These are phyloP conservation scores for Enteropsectra breve DNA, from an alignment of 371 early-diverging fungal genomes.

Conservation along the genomic window DNA sequence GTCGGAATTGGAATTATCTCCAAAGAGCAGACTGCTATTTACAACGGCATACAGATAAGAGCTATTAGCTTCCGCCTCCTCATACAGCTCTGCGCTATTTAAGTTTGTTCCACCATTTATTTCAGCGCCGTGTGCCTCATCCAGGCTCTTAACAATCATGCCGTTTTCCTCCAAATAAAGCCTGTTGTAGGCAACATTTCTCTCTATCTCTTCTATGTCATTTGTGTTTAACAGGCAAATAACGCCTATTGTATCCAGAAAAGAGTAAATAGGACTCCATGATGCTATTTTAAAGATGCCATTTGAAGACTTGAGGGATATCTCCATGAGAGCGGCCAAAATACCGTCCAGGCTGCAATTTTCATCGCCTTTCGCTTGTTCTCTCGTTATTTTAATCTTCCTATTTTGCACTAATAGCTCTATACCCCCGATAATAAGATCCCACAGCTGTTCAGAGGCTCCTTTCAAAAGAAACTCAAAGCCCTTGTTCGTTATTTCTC, in stretches of 20 bases:
- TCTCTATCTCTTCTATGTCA: not conserved
- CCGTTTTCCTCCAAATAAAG: not conserved
- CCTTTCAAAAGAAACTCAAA: slow-evolving; percentile 60
- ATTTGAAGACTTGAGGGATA: not conserved
- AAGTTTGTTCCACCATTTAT: not conserved
- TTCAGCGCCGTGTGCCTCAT: not conserved
- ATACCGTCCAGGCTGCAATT: no score
- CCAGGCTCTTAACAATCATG: not conserved
- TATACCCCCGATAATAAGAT: slow-evolving; percentile 48
- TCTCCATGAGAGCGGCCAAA: slow-evolving; percentile 22
- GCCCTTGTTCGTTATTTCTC: slow-evolving; percentile 58
- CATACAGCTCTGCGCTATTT: not conserved
- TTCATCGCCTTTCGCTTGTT: no score
- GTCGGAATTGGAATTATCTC: not conserved
- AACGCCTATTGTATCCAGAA: slow-evolving; percentile 13
- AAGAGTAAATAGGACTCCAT: not conserved
- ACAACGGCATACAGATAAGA: not conserved
- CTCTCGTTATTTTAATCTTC: no score
- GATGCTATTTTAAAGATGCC: not conserved
- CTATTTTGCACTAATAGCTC: slow-evolving; percentile 20
- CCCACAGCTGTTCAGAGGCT: slow-evolving; percentile 57
- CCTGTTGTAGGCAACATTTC: no score
- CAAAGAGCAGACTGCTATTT: not conserved
- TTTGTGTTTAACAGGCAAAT: slow-evolving; percentile 1
- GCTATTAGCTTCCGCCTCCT: not conserved